Conservation (phyloP, 176 grass and related monocot genomes). For the Avena insularis region DNA sequence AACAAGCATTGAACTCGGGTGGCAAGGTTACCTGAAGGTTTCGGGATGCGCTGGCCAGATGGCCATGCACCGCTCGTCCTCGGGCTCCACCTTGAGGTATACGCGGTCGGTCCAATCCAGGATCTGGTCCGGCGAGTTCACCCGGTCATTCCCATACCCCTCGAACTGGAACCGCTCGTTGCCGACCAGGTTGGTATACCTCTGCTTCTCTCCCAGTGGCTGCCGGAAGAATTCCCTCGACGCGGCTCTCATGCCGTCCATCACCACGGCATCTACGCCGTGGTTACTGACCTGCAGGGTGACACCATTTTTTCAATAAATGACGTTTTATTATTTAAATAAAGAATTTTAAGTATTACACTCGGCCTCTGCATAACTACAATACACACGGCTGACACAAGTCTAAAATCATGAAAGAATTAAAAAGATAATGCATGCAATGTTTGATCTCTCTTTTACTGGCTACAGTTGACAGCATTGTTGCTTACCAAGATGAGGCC, state of each 20-base stretch:
- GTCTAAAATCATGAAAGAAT: too few species aligned
- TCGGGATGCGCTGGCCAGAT: conserved; percentile 56
- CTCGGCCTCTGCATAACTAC: too few species aligned
- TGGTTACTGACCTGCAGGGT: conserved; percentile 49
- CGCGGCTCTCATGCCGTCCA: conserved; percentile 47
- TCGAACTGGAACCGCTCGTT: conserved; percentile 47
- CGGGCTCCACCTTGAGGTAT: conserved; percentile 57
- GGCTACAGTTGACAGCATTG: neutral
- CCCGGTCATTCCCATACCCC: conserved; percentile 62
- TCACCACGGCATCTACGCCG: conserved; percentile 38
- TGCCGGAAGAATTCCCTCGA: conserved; percentile 55
- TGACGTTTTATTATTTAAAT: too few species aligned
- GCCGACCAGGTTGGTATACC: conserved; percentile 42
- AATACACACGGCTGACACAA: too few species aligned
- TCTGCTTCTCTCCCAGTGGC: conserved; percentile 52
- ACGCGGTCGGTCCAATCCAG: conserved; percentile 65
- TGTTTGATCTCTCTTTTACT: neutral
- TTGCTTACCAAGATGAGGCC: conserved; percentile 60
- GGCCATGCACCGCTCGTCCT: conserved; percentile 37
- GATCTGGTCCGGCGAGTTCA: conserved; percentile 39
- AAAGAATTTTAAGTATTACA: neutral
- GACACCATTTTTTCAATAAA: neutral
- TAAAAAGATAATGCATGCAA: neutral
- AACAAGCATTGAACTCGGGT: neutral
- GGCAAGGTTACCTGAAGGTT: conserved; percentile 46